Base-by-base conservation (phyloP, 768 basidiomycete species). In the Termitomyces sp. region DNA sequence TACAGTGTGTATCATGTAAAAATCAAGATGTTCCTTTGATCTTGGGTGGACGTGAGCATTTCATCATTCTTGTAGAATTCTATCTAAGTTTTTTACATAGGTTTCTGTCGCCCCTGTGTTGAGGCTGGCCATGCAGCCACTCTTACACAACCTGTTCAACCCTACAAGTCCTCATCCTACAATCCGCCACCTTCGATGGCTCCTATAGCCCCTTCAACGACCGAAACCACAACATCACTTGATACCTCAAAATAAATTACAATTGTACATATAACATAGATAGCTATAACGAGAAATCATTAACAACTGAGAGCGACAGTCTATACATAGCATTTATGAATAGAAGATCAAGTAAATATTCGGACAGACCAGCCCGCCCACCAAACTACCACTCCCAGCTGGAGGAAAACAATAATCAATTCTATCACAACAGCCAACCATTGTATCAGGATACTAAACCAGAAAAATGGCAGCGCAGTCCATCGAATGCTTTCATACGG, bases 281-380 rank as follows among this genome's bases (percentile, higher is more conserved):
- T 49, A 50, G 16, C 21, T 25, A 42, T 35, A 39, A 12, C 6
- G 8, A 39, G 25, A 14, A 17, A 35, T 37, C 16, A 21, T 34
- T 3, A 34, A 49, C 21, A 25, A 11, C 9, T 23, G 35, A 37
- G 16, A 35, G 48, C 19, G 30, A 44, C 39, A 37, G 50, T 48
- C 32, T 9, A 41, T 56, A 16, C 51, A 30, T n/a, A n/a, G n/a
- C n/a, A n/a, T 50, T 27, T 43, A 52, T 37, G 52, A 43, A 48
- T 49, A 51, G n/a, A 21, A 60, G 48, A 59, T 68, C 65, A 79
- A 59, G 65, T 66, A 56, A 75, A 65, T 58, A 89, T 60, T 41
- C 79, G 79, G 42, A 88, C 65, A 27, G 74, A 75, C 89, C 89
- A 91, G 25, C 86, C 88, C 54, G 80, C 64, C 89, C 89, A 91